These are phyloP conservation scores for Rhodotorula paludigena DNA, from an alignment of 768 basidiomycete genomes.

Conservation along the genomic window DNA sequence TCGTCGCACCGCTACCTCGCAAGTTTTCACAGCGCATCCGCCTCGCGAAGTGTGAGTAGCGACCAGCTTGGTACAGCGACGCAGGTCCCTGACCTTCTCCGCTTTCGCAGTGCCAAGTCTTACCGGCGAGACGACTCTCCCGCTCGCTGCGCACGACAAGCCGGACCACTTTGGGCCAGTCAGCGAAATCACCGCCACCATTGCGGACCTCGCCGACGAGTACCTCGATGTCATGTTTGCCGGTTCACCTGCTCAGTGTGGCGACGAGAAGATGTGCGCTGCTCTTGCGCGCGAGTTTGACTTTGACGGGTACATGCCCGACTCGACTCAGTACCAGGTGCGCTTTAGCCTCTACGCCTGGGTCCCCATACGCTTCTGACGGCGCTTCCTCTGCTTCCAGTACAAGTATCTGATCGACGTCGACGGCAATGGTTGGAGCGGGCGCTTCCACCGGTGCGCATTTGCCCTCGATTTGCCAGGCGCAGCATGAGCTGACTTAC, in stretches of 20 bases:
- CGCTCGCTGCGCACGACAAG: constrained; percentile 14
- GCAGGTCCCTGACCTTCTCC: not conserved
- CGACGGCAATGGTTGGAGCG: constrained; percentile 85
- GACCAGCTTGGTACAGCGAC: not conserved
- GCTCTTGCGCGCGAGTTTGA: constrained; percentile 30
- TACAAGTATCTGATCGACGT: constrained; percentile 87
- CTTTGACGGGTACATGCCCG: constrained; percentile 29
- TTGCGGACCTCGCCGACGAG: constrained; percentile 9
- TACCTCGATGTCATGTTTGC: constrained; percentile 33
- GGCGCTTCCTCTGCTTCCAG: constrained; percentile 34
- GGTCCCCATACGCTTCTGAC: constrained; percentile 9
- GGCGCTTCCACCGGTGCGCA: constrained; percentile 63
- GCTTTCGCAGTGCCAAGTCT: not conserved
- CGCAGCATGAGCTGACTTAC: not conserved
- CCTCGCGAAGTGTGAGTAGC: constrained; percentile 22
- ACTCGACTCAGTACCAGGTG: constrained; percentile 28
- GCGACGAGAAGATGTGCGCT: constrained; percentile 10
- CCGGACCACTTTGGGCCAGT: not conserved
- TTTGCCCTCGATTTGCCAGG: not conserved
- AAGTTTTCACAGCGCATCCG: constrained; percentile 41
- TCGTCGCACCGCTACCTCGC: constrained; percentile 33
- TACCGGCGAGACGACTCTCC: constrained; percentile 14
- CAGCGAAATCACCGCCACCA: constrained; percentile 1
- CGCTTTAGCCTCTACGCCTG: not conserved
- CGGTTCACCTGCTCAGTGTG: constrained; percentile 27